A percentile compares a stretch with the other conserved stretches of the same genome.
Conservation (phyloP, 371 early-diverging fungal species). For the Circinella umbellata region DNA sequence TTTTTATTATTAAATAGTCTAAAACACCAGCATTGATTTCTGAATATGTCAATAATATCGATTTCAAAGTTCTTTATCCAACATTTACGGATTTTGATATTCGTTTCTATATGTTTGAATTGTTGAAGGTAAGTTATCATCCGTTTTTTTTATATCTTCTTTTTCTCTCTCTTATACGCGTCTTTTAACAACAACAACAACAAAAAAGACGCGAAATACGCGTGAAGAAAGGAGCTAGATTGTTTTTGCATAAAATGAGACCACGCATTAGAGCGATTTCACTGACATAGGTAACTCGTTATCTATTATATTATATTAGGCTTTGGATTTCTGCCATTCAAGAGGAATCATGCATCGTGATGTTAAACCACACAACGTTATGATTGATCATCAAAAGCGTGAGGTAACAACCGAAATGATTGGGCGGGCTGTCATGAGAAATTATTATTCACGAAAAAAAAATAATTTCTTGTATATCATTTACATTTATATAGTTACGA, state of each 20-base stretch:
- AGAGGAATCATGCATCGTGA: constrained; percentile 99
- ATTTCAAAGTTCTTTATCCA: constrained; percentile 76
- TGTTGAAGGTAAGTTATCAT: constrained; percentile 76
- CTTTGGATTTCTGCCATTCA: constrained; percentile 97
- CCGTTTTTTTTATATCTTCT: too few relatives aligned
- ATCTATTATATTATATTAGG: constrained; percentile 45
- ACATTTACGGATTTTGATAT: constrained; percentile 93
- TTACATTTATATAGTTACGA: constrained; percentile 65
- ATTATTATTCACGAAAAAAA: too few relatives aligned
- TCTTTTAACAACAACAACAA: too few relatives aligned
- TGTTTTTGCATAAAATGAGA: neutral
- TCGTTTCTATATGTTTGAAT: constrained; percentile 95
- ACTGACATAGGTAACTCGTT: too few relatives aligned
- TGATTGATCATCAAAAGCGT: constrained; percentile 97
- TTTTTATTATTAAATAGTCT: constrained; percentile 13
- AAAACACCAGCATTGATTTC: constrained; percentile 79
- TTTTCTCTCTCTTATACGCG: too few relatives aligned
- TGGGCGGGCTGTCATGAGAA: too few relatives aligned
- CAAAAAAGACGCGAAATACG: too few relatives aligned
- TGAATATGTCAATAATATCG: constrained; percentile 91
- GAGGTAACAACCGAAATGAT: constrained; percentile 51
- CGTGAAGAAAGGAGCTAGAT: neutral
- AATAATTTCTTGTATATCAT: neutral
- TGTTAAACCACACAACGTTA: constrained; percentile 99
- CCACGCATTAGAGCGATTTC: too few relatives aligned